phyloP scores from a whole-genome alignment of 1,284 basidiomycete genomes.

The Fomitopsis schrenkii region DNA sequence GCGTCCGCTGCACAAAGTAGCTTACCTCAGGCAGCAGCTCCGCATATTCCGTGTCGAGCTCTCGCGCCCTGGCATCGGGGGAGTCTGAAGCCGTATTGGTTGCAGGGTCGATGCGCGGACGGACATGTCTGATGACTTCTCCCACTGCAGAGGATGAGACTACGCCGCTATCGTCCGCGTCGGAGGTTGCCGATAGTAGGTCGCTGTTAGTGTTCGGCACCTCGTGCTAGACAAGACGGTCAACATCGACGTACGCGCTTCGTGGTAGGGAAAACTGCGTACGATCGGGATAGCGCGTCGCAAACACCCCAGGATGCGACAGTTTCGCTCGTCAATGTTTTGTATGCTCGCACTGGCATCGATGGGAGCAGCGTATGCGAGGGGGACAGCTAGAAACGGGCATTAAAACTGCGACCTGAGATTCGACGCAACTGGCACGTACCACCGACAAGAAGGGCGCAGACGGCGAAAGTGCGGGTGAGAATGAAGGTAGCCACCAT shows the following conservation, averaged over 20 bases:
- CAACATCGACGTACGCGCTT: not conserved
- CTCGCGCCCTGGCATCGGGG: not conserved
- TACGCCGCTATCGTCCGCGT: not conserved
- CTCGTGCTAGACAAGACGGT: not conserved
- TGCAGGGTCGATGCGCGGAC: not conserved
- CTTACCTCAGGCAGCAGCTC: not conserved
- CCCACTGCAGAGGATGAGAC: not conserved
- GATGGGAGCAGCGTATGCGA: constrained; percentile 8
- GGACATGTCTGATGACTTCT: not conserved
- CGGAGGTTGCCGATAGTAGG: not conserved
- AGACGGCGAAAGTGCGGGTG: constrained; percentile 13
- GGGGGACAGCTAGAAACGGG: not conserved
- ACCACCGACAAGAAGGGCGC: constrained; percentile 12
- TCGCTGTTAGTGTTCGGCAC: not conserved
- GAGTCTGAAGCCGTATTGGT: not conserved
- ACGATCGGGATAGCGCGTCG: not conserved
- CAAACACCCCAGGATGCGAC: not conserved
- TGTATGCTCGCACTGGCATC: not conserved
- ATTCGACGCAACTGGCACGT: not conserved
- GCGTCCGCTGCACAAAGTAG: not conserved
- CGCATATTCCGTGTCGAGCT: not conserved
- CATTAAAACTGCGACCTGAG: not conserved
- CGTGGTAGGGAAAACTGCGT: not conserved
- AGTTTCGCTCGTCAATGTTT: constrained; percentile 1
- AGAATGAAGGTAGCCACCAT: constrained; percentile 14